A percentile compares a stretch with the other conserved stretches of the same genome.
Evolutionary conservation across 495 filamentous ascomycete genomes (phyloP).

Genomic region (Daldinia grandis): DNA sequence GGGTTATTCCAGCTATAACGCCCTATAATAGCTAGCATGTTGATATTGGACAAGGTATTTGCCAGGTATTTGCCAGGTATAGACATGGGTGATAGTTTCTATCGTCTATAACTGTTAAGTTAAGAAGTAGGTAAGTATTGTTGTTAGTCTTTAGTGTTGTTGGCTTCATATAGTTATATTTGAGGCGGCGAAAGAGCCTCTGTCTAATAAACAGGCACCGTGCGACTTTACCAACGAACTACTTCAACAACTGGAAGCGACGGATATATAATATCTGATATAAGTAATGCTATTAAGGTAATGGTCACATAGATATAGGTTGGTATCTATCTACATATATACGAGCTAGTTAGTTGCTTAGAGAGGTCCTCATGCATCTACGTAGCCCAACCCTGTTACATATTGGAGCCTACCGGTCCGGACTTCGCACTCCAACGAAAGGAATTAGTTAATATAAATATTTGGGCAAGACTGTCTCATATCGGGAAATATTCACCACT

Average conservation of each 20-base stretch:
- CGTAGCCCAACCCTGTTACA: not conserved
- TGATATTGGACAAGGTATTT: not conserved
- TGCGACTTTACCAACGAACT: not conserved
- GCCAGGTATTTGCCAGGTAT: not conserved
- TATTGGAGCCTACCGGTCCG: not conserved
- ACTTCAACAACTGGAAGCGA: not conserved
- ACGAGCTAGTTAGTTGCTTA: not conserved
- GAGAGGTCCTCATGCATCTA: not conserved
- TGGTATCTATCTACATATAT: not conserved
- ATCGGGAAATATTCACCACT: constrained; percentile 35
- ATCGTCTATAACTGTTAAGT: not conserved
- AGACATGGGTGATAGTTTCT: not conserved
- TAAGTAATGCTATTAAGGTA: not conserved
- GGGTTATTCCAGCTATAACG: not conserved
- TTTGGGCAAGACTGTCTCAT: constrained; percentile 6
- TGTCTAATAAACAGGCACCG: not conserved
- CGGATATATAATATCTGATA: not conserved
- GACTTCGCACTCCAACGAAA: not conserved
- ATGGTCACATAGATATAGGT: not conserved
- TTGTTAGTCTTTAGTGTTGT: not conserved
- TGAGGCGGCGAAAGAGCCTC: not conserved
- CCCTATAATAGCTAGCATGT: not conserved
- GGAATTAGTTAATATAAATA: not conserved
- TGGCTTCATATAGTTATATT: not conserved
- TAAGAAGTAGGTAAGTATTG: not conserved